Evolutionary conservation across 331 rosid species (phyloP).

Genomic region (Spiraea crenata): DNA sequence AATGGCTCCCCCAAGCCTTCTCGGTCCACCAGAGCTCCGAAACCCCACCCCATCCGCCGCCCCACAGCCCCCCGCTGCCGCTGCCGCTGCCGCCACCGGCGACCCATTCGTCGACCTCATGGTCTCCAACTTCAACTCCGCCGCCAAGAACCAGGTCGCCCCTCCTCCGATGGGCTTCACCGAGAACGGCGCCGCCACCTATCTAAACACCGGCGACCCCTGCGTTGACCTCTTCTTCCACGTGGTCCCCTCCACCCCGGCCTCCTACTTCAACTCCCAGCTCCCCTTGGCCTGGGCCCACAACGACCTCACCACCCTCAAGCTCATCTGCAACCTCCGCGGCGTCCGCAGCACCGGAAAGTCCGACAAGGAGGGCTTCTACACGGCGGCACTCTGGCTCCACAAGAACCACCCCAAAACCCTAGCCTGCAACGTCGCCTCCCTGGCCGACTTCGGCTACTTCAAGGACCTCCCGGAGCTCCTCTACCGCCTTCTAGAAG

Average conservation of each 20-base stretch:
- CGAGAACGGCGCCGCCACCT: constrained; percentile 9
- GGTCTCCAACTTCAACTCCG: constrained; percentile 31
- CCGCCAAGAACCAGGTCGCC: neutral
- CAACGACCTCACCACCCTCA: constrained; percentile 13
- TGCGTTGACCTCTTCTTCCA: constrained; percentile 19
- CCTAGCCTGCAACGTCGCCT: constrained; percentile 12
- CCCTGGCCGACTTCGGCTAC: constrained; percentile 10
- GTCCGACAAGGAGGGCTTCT: constrained; percentile 16
- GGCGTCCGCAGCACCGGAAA: constrained; percentile 4
- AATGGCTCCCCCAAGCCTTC: constrained; percentile 12
- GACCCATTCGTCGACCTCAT: constrained; percentile 26
- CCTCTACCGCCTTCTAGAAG: constrained; percentile 12
- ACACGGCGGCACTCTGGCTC: constrained; percentile 17
- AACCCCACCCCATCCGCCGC: neutral
- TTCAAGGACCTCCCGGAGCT: constrained; percentile 16
- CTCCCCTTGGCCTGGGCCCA: constrained; percentile 11
- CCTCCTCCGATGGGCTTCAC: constrained; percentile 14
- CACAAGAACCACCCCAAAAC: constrained; percentile 22
- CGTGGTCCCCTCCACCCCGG: constrained; percentile 1
- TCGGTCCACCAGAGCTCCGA: constrained; percentile 8
- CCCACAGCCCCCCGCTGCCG: neutral
- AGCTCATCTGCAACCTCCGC: constrained; percentile 19
- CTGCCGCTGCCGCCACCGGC: neutral
- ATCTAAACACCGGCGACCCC: constrained; percentile 4
- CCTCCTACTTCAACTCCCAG: neutral